A percentile compares a stretch with the other conserved stretches of the same genome.
Evolutionary conservation across 345 rosid genomes (phyloP).

Genomic region (Gossypium bickii): DNA sequence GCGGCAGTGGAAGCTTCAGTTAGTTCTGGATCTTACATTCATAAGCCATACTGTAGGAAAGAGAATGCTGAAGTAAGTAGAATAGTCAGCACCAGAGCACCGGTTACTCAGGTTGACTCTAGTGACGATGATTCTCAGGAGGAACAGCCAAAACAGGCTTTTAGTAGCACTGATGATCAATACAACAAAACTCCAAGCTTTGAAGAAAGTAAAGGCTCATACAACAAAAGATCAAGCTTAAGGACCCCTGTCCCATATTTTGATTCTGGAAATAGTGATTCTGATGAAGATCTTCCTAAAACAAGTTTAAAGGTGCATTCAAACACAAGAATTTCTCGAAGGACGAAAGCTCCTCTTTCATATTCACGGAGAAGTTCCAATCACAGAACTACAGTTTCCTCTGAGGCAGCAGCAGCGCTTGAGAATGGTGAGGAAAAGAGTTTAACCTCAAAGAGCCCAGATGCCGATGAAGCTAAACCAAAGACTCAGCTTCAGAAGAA

Average conservation of each 20-base stretch:
- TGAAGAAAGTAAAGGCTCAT: slow-evolving; percentile 20
- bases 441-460: background rate
- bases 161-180: slow-evolving; percentile 22
- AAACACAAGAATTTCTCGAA: slow-evolving; percentile 44
- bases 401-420: slow-evolving; percentile 13
- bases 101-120: slow-evolving; percentile 26
- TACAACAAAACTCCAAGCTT: background rate
- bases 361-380: slow-evolving; percentile 26
- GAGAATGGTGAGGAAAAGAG: slow-evolving; percentile 19
- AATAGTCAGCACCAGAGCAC: slow-evolving; percentile 26
- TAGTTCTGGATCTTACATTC: slow-evolving; percentile 24
- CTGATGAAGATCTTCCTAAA: slow-evolving; percentile 35
- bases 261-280: slow-evolving; percentile 33
- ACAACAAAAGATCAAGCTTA: slow-evolving; percentile 22
- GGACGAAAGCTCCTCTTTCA: slow-evolving; percentile 43
- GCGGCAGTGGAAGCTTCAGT: slow-evolving; percentile 17
- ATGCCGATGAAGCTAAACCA: slow-evolving; percentile 3
- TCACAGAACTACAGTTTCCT: slow-evolving; percentile 22
- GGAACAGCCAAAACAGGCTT: slow-evolving; percentile 25
- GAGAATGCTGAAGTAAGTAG: slow-evolving; percentile 20
- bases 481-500: slow-evolving; percentile 16
- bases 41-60: slow-evolving; percentile 30
- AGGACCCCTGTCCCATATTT: slow-evolving; percentile 30
- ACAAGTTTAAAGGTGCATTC: slow-evolving; percentile 26
- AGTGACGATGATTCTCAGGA: slow-evolving; percentile 36